A percentile compares a stretch with the other conserved stretches of the same genome.
phyloP scores from a whole-genome alignment of 2,329 filamentous ascomycete genomes.

The Penicillium sp. region DNA sequence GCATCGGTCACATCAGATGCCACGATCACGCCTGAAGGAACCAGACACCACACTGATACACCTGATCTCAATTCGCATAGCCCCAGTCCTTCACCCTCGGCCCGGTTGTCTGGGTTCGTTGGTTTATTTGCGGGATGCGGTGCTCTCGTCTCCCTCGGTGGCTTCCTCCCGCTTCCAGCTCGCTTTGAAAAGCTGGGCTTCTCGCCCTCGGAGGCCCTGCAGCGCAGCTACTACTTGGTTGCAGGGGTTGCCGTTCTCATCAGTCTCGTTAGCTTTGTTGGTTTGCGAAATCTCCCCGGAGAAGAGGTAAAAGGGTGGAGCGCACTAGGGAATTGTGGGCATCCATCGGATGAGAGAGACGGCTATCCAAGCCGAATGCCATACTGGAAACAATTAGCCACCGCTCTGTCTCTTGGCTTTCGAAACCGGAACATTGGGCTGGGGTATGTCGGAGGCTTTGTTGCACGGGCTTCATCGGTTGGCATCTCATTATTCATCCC shows the following conservation, averaged over 20 bases:
- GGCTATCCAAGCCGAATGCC: conserved; percentile 14
- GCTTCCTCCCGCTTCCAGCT: conserved; percentile 84
- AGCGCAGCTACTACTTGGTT: conserved; percentile 83
- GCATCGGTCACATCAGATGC: conserved; percentile 55
- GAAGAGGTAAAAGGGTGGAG: conserved; percentile 72
- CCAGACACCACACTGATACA: conserved; percentile 16
- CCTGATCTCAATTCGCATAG: not conserved
- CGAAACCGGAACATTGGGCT: conserved; percentile 72
- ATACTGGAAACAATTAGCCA: conserved; percentile 52
- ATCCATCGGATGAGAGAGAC: conserved; percentile 3
- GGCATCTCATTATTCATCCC: conserved; percentile 94
- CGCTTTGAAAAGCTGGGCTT: conserved; percentile 68
- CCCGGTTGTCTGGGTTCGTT: conserved; percentile 76
- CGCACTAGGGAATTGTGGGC: conserved; percentile 39
- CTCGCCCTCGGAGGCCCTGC: conserved; percentile 67
- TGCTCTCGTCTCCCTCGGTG: conserved; percentile 70
- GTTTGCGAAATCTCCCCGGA: conserved; percentile 61
- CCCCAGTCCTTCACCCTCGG: conserved; percentile 42
- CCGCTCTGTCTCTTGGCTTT: conserved; percentile 64
- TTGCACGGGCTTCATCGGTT: conserved; percentile 88
- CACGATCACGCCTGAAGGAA: conserved; percentile 52
- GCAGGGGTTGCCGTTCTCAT: conserved; percentile 65
- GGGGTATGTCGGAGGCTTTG: conserved; percentile 89
- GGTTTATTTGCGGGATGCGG: conserved; percentile 90
- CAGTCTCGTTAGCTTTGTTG: conserved; percentile 69